Conservation (phyloP, 352 stramenopile genomes). For the Globisporangium spinosum region DNA sequence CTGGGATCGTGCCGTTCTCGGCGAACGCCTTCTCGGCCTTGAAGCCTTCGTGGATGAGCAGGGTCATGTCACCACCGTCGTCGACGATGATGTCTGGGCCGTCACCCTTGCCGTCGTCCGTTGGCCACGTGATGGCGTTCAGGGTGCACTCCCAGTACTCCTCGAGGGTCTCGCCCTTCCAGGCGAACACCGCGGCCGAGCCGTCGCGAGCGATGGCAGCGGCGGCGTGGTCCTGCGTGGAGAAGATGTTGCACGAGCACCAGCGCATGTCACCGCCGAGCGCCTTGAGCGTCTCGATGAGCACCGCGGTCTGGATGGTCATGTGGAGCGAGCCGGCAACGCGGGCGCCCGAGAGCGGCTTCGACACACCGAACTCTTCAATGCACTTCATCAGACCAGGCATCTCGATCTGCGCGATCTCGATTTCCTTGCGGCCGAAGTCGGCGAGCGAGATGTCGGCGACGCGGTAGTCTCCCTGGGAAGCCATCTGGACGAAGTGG, state of each 20-base stretch:
- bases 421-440: constrained; percentile 98
- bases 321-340: constrained; percentile 98
- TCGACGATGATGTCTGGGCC: constrained; percentile 98
- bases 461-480: constrained; percentile 80
- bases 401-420: constrained; percentile 98
- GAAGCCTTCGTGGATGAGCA: constrained; percentile 98
- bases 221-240: constrained; percentile 97
- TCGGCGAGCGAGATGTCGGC: constrained; percentile 98
- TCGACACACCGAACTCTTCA: constrained; percentile 85
- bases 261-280: constrained; percentile 96
- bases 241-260: constrained; percentile 99
- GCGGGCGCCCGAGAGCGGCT: constrained; percentile 89
- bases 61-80: constrained; percentile 98
- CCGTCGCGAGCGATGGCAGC: constrained; percentile 95
- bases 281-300: constrained; percentile 98
- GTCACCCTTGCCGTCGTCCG: constrained; percentile 95
- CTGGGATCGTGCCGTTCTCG: constrained; percentile 92
- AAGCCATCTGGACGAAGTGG: constrained; percentile 38
- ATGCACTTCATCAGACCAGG: constrained; percentile 97
- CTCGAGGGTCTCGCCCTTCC: constrained; percentile 98
- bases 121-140: constrained; percentile 95
- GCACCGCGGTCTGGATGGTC: constrained; percentile 98
- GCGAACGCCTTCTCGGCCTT: constrained; percentile 96
- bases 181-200: constrained; percentile 96
- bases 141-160: constrained; percentile 99